Conservation (phyloP, 73 alveolate species). For the Paramecium octaurelia region DNA sequence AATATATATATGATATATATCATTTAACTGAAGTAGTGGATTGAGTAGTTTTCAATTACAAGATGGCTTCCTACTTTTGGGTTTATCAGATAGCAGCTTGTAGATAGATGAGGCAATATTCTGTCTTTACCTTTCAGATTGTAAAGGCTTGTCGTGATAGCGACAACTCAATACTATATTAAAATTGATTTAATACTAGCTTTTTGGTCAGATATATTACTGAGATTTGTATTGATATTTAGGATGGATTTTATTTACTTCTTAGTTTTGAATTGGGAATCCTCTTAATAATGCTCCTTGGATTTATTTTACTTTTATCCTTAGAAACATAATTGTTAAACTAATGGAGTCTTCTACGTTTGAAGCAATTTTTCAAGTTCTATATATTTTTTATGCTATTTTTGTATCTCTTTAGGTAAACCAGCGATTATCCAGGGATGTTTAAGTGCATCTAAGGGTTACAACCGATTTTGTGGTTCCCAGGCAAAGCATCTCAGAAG, state of each 20-base stretch:
- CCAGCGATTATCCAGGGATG: slow-evolving; percentile 89
- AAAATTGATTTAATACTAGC: not conserved
- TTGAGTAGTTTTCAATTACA: not conserved
- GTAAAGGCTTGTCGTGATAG: not conserved
- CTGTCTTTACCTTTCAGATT: not conserved
- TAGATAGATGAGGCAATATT: slow-evolving; percentile 15
- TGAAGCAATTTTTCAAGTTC: slow-evolving; percentile 12
- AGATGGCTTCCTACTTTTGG: slow-evolving; percentile 1
- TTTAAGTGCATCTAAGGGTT: slow-evolving; percentile 80
- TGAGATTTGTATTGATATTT: not conserved
- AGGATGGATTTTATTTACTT: not conserved
- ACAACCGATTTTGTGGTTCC: slow-evolving; percentile 77
- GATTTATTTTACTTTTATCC: not conserved
- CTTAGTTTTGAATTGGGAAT: not conserved
- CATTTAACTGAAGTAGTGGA: not conserved
- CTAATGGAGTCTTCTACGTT: not conserved
- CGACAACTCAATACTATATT: slow-evolving; percentile 3
- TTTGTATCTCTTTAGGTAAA: slow-evolving; percentile 41
- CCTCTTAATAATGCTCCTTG: not conserved
- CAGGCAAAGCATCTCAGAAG: slow-evolving; percentile 77
- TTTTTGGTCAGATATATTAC: not conserved
- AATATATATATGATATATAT: not conserved
- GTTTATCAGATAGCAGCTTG: not conserved
- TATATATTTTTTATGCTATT: slow-evolving; percentile 11
- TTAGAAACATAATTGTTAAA: not conserved